A percentile compares a stretch with the other conserved stretches of the same genome.
Evolutionary conservation across 176 grass and related monocot genomes (phyloP).

Genomic region (Aegilops sharonensis): DNA sequence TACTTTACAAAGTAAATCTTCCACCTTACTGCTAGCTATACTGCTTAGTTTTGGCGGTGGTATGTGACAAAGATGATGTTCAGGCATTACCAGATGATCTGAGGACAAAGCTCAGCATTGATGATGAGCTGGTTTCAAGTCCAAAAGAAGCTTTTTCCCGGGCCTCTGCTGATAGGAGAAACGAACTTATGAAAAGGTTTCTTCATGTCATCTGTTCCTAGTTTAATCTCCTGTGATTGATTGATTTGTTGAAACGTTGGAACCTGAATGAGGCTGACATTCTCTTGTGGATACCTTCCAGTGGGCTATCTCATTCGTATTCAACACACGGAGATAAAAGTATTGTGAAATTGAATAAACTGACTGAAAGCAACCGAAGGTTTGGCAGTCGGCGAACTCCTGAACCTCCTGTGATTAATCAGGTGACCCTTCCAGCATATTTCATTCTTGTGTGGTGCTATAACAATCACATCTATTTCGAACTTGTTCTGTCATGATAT

Average conservation of each 20-base stretch:
- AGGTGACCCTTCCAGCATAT: slow-evolving; percentile 42
- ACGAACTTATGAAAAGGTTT: slow-evolving; percentile 78
- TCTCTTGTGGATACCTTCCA: slow-evolving; percentile 39
- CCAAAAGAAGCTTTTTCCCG: slow-evolving; percentile 90
- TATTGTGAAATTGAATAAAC: slow-evolving; percentile 81
- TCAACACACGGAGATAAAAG: slow-evolving; percentile 82
- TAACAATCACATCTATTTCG: neutral
- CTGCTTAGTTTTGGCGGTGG: slow-evolving; percentile 9
- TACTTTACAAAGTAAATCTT: neutral
- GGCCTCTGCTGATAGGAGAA: slow-evolving; percentile 80
- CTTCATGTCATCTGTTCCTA: slow-evolving; percentile 23
- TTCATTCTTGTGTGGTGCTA: neutral
- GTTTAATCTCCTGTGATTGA: slow-evolving; percentile 2
- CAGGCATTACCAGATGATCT: slow-evolving; percentile 98
- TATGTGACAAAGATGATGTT: slow-evolving; percentile 35
- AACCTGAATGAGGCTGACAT: slow-evolving; percentile 27
- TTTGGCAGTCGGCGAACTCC: slow-evolving; percentile 49
- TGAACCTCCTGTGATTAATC: slow-evolving; percentile 64
- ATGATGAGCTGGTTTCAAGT: slow-evolving; percentile 84
- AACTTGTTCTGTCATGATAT: slow-evolving; percentile 11
- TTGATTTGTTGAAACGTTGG: slow-evolving; percentile 17
- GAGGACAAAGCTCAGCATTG: slow-evolving; percentile 91
- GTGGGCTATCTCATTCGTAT: slow-evolving; percentile 91
- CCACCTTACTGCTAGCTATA: slow-evolving; percentile 10
- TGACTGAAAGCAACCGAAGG: slow-evolving; percentile 72